phyloP scores from a whole-genome alignment of 306 rosid species.

The Astragalus membranaceus region DNA sequence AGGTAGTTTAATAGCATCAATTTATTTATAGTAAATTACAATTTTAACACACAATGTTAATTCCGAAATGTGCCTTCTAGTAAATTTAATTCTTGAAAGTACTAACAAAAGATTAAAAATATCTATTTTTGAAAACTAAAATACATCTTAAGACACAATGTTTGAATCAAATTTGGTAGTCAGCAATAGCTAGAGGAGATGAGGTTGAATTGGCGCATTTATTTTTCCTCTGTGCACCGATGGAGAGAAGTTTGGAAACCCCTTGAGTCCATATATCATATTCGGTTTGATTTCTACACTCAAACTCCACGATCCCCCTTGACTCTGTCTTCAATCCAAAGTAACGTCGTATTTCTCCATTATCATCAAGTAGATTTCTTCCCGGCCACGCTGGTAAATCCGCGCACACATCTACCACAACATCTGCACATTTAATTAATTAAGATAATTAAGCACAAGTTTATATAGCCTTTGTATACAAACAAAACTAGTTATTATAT shows the following conservation, averaged over 20 bases:
- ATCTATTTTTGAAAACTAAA: too few relatives aligned
- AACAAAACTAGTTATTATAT: neutral
- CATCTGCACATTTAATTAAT: conserved; percentile 40
- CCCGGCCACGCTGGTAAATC: conserved; percentile 89
- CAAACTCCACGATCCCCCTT: conserved; percentile 89
- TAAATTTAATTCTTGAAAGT: too few relatives aligned
- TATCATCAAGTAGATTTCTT: conserved; percentile 52
- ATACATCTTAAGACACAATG: neutral
- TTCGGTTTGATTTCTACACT: conserved; percentile 77
- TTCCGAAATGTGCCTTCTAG: too few relatives aligned
- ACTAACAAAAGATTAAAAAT: too few relatives aligned
- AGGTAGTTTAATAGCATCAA: too few relatives aligned
- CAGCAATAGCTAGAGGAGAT: neutral
- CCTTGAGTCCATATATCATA: conserved; percentile 84
- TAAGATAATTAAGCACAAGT: neutral
- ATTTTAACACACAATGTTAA: too few relatives aligned
- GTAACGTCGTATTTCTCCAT: conserved; percentile 66
- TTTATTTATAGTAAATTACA: too few relatives aligned
- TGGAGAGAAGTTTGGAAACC: conserved; percentile 66
- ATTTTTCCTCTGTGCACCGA: conserved; percentile 54
- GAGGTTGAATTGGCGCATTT: conserved; percentile 16
- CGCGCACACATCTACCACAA: conserved; percentile 67
- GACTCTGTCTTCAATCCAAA: conserved; percentile 76
- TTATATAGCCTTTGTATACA: neutral
- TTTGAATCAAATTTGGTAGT: conserved; percentile 1